Evolutionary conservation across 1,139 yeast species (phyloP), one percentile per base, ranked within the genome.

Genomic region (Magnusiomyces suaveolens): DNA sequence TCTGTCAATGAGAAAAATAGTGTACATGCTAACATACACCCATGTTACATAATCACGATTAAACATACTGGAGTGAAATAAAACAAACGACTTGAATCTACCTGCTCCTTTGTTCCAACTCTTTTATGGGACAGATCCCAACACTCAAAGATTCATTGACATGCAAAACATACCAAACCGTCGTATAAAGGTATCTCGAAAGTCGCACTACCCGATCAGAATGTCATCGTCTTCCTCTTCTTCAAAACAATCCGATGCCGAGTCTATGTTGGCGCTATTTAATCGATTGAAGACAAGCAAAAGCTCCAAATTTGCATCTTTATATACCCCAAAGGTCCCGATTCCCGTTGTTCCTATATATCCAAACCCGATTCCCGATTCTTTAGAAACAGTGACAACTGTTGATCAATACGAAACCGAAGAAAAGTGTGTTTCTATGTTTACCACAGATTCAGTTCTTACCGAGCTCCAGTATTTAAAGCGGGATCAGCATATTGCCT

Each of bases 331-430:
- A 50, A 44, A 46, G 48, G 29, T 51, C 2, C 29, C 46, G 4
- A 2, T 46, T 36, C 41, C 54, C 4, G 32, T 24, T 16, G 46
- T 52, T 16, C 53, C 55, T 6, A 54, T 56, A 33, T 54, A 54
- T 44, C 46, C 39, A 14, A 43, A 54, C 10, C 57, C 51, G 21
- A 55, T 57, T 36, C 39, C 53, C 32, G 62, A 62, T 51, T 43
- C 54, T 14, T 55, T 60, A 4, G 53, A 48, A 12, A 64, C 66
- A 3, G 61, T 58, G 16, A 63, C 67, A 8, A 53, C 57, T 1
- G 64, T 62, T 10, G 68, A 67, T 3, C 83, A 81, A 59, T 59
- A 63, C 4, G 76, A 74, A 25, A 74, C 75, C 1, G 78, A 78
- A 56, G 62, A 66, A 1, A 57, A 60, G 12, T 71, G 81, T 48